phyloP scores from a whole-genome alignment of 2,329 filamentous ascomycete species.

The Beauveria caledonica region DNA sequence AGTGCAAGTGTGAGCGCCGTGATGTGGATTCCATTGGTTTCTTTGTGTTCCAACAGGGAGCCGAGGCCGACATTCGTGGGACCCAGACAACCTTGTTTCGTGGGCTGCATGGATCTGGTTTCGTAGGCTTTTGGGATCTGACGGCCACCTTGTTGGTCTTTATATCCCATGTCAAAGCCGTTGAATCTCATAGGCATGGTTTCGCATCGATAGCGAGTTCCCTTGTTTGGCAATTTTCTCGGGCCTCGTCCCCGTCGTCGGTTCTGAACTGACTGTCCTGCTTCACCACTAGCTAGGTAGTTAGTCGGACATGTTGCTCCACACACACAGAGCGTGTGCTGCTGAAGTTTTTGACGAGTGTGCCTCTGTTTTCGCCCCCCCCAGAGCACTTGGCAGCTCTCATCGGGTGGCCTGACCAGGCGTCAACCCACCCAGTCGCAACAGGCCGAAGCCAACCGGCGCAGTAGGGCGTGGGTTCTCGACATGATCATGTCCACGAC shows the following conservation, averaged over 20 bases:
- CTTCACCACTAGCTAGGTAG: not conserved
- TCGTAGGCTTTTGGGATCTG: not conserved
- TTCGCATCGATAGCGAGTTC: not conserved
- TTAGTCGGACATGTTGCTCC: not conserved
- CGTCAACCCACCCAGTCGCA: not conserved
- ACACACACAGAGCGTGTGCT: not conserved
- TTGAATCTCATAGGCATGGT: not conserved
- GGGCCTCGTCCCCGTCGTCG: not conserved
- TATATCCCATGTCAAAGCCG: not conserved
- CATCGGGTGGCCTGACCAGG: not conserved
- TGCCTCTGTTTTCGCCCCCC: not conserved
- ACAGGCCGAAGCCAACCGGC: constrained; percentile 5
- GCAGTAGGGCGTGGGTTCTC: constrained; percentile 3
- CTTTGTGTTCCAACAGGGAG: constrained; percentile 5
- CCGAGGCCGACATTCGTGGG: constrained; percentile 4
- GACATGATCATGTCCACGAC: constrained; percentile 5
- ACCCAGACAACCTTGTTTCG: constrained; percentile 4
- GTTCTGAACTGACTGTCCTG: not conserved
- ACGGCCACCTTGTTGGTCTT: not conserved
- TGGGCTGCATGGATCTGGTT: not conserved
- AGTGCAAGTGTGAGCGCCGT: constrained; percentile 44
- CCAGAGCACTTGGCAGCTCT: not conserved
- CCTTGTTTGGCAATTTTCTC: not conserved
- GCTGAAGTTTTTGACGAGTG: not conserved
- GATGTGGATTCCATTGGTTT: constrained; percentile 12